Percentiles rank a stretch among this genome's conserved stretches.
phyloP scores from a whole-genome alignment of 805 yeast genomes.

The Hanseniaspora singularis region DNA sequence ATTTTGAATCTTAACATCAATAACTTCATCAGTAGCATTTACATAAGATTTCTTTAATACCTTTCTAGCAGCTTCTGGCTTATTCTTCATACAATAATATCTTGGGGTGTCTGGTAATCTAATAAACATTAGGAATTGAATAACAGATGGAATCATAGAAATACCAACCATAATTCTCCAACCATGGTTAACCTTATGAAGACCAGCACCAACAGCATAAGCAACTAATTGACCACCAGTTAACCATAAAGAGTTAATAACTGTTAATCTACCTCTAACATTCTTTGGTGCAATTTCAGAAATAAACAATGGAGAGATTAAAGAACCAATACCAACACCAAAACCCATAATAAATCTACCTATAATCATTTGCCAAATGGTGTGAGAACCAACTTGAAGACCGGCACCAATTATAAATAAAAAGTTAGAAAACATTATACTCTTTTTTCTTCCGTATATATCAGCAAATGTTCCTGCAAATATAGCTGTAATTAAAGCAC shows the following conservation, averaged over 20 bases:
- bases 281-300: conserved; percentile 85
- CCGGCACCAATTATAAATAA: conserved; percentile 76
- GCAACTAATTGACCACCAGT: conserved; percentile 95
- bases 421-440: conserved; percentile 68
- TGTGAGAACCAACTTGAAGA: conserved; percentile 67
- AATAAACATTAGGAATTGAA: conserved; percentile 63
- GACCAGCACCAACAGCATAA: conserved; percentile 85
- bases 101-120: conserved; percentile 96
- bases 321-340: conserved; percentile 91
- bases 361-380: conserved; percentile 80
- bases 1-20: conserved; percentile 58
- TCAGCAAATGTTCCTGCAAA: conserved; percentile 78
- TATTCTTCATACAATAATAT: conserved; percentile 62
- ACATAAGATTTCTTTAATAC: conserved; percentile 55
- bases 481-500: conserved; percentile 72
- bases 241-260: conserved; percentile 75
- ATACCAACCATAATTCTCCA: conserved; percentile 91
- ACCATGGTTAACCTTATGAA: conserved; percentile 60
- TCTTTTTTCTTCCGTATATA: conserved; percentile 69
- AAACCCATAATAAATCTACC: conserved; percentile 92
- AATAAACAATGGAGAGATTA: conserved; percentile 87
- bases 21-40: conserved; percentile 49
- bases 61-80: conserved; percentile 48
- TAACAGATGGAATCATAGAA: conserved; percentile 72
- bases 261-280: conserved; percentile 83